Evolutionary conservation across 2,329 filamentous ascomycete species (phyloP), one percentile per base, ranked within the genome.

Genomic region (Aspergillus brasiliensis): DNA sequence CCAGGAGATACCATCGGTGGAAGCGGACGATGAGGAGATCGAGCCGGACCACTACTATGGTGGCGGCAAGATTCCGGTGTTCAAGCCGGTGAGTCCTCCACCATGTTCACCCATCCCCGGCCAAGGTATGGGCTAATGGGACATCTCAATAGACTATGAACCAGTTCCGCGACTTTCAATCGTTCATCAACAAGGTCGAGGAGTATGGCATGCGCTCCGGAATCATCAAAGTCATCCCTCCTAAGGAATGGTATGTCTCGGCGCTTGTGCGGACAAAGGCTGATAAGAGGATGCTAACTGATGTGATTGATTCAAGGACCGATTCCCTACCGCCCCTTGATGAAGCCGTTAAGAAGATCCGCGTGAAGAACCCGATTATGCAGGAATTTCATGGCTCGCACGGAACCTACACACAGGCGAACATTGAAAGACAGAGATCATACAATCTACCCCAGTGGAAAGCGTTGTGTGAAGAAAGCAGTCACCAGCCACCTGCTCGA

Each of bases 401-500:
- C 73, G 96, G 95, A 58, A 96, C 91, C 58, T 99, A 97, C 74
- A 94, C 94, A 37, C 95, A 99, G 76, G 91, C 95, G 71, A 99
- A 99, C 73, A 93, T 99, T 61, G 88, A 98, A 71, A 96, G 97
- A 78, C 92, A 96, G 74, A 86, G 95, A 73, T 92, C 92, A 13
- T 99, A 99, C 80, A 99, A 97, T 68, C 82, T 99, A 4, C 94
- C 94, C 0, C 93, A 99, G 77, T 99, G 95, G 95, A 91, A 92
- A 67, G 86, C 91, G 57, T 83, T 98, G 40, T 97, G 93, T 73
- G 91, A 97, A 64, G 92, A 97, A 77, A 93, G 91, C 73, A 93
- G 97, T 69, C 92, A 99, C 74, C 95, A 98, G 70, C 95, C 95
- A 8, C 95, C 95, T 0, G 95, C 95, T 5, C 88, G 88, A 70